Percentiles rank a stretch among this genome's conserved stretches.
Conservation (phyloP, 2,329 filamentous ascomycete genomes). For the Chaetomium olivaceum region DNA sequence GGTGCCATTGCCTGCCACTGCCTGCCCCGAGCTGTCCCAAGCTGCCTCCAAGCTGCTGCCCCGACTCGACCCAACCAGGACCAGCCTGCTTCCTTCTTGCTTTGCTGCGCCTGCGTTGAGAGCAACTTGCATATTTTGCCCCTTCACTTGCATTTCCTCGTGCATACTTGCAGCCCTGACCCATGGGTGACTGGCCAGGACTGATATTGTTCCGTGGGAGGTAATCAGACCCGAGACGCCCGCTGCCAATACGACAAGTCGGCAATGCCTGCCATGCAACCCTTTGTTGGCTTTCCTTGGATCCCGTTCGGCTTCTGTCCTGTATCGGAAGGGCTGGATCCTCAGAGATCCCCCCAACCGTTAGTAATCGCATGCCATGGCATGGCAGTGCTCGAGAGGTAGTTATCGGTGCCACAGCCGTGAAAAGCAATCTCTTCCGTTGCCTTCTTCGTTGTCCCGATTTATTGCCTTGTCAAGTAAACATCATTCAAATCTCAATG, state of each 20-base stretch:
- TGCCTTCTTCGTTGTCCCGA: not conserved
- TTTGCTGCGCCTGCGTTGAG: not conserved
- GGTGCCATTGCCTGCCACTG: no score
- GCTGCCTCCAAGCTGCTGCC: not conserved
- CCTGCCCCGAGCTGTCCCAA: no score
- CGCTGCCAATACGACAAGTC: not conserved
- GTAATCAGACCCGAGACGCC: not conserved
- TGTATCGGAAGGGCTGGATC: not conserved
- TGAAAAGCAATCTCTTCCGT: not conserved
- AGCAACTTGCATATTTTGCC: not conserved
- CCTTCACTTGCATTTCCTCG: not conserved
- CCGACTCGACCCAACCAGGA: no score
- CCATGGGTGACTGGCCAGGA: not conserved
- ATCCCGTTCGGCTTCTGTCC: not conserved
- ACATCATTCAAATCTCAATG: not conserved
- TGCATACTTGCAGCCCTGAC: not conserved
- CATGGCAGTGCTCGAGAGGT: not conserved
- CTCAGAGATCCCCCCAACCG: not conserved
- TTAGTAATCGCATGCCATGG: not conserved
- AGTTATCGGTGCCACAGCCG: not conserved
- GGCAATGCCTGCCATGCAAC: not conserved
- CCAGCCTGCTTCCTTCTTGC: not conserved
- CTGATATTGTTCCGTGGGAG: not conserved
- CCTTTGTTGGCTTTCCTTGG: not conserved
- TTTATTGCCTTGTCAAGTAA: not conserved